Percentiles rank a stretch among this genome's conserved stretches.
Evolutionary conservation across 176 grass and related monocot species (phyloP).

Genomic region (Musa itinerans): DNA sequence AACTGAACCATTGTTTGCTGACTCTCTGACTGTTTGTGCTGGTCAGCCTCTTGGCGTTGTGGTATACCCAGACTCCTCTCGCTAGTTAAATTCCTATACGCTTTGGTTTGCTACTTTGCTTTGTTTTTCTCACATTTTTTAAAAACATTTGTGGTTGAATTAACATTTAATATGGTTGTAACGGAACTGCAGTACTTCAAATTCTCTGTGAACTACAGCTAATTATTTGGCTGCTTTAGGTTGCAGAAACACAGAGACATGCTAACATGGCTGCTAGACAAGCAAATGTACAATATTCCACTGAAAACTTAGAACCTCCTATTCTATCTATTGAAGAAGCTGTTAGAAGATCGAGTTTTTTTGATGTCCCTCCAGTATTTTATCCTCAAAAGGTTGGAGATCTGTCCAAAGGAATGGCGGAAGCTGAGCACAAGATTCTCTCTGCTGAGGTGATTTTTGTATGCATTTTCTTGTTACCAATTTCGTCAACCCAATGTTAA

Average conservation of each 20-base stretch:
- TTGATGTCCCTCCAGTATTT: slow-evolving; percentile 33
- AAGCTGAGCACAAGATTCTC: slow-evolving; percentile 83
- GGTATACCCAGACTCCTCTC: slow-evolving; percentile 32
- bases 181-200: not conserved
- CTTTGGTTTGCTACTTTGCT: not conserved
- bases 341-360: slow-evolving; percentile 46
- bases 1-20: slow-evolving; percentile 51
- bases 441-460: slow-evolving; percentile 45
- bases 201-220: not conserved
- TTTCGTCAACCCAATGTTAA: not conserved
- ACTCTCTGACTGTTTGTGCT: slow-evolving; percentile 50
- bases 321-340: slow-evolving; percentile 79
- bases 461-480: not conserved
- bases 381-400: slow-evolving; percentile 50
- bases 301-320: slow-evolving; percentile 54
- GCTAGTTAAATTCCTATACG: not conserved
- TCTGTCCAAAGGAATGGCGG: slow-evolving; percentile 60
- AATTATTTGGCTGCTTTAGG: slow-evolving; percentile 17
- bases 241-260: slow-evolving; percentile 74
- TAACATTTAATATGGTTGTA: not conserved
- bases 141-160: not conserved
- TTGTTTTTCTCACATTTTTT: not conserved
- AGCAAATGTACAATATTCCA: slow-evolving; percentile 49
- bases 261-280: slow-evolving; percentile 74
- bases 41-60: slow-evolving; percentile 70